A percentile compares a stretch with the other conserved stretches of the same genome.
These are phyloP conservation scores for Metschnikowia corniflorae DNA, from an alignment of 805 yeast species.

Conservation along the genomic window DNA sequence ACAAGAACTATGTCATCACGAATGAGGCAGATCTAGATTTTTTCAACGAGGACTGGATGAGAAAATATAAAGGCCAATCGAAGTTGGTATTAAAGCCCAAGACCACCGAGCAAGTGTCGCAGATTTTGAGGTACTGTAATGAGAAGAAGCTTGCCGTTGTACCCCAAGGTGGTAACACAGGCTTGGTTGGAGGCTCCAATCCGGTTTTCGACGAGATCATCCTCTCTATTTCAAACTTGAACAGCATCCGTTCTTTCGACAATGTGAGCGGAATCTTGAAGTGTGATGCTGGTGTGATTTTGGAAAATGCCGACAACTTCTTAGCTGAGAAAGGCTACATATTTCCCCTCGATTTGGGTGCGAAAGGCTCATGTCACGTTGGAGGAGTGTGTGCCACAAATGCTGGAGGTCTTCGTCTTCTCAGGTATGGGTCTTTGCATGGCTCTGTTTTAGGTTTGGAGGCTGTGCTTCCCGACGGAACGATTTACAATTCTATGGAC, in stretches of 20 bases:
- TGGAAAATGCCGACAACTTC: conserved; percentile 78
- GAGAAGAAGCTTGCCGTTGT: conserved; percentile 76
- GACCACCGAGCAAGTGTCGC: conserved; percentile 69
- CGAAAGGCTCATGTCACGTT: conserved; percentile 93
- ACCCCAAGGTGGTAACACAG: conserved; percentile 98
- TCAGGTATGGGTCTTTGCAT: conserved; percentile 88
- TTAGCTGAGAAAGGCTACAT: conserved; percentile 80
- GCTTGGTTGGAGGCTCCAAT: conserved; percentile 90
- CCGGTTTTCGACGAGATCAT: conserved; percentile 92
- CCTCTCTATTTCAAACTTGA: conserved; percentile 63
- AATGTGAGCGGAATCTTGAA: conserved; percentile 78
- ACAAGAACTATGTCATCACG: conserved; percentile 46
- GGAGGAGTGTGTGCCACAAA: conserved; percentile 95
- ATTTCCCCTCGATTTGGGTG: conserved; percentile 92
- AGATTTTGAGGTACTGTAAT: conserved; percentile 77
- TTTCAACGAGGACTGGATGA: conserved; percentile 92
- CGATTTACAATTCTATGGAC: conserved; percentile 72
- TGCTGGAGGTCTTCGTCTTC: conserved; percentile 89
- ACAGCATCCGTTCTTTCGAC: conserved; percentile 80
- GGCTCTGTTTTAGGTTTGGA: conserved; percentile 90
- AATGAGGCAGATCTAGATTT: conserved; percentile 61
- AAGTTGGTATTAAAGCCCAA: conserved; percentile 78
- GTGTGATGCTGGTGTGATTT: conserved; percentile 85
- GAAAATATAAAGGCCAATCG: conserved; percentile 88
- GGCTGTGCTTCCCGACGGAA: conserved; percentile 90